Percentiles rank a stretch among this genome's conserved stretches.
phyloP scores from a whole-genome alignment of 495 filamentous ascomycete genomes.

The Penicillium mononematosum region DNA sequence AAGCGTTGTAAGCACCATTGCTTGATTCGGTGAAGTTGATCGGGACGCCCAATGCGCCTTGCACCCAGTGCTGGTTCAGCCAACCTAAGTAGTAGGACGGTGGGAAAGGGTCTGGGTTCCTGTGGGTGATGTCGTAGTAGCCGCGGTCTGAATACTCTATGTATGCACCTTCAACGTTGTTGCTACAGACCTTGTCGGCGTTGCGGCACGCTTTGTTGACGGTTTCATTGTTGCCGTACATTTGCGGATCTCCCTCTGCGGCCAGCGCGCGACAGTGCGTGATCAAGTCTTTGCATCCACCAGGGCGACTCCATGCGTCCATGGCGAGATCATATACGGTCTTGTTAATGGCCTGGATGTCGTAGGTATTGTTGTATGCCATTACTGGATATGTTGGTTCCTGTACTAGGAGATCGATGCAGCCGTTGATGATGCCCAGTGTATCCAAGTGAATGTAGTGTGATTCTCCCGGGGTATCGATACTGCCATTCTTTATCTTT shows the following conservation, averaged over 20 bases:
- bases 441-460: conserved; percentile 51
- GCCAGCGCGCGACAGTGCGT: conserved; percentile 44
- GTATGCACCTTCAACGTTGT: conserved; percentile 41
- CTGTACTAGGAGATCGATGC: conserved; percentile 72
- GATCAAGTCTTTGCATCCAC: conserved; percentile 62
- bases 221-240: conserved; percentile 44
- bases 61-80: conserved; percentile 61
- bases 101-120: conserved; percentile 60
- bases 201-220: conserved; percentile 42
- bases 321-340: conserved; percentile 49
- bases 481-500: conserved; percentile 43
- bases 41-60: conserved; percentile 60
- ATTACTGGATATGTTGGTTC: conserved; percentile 63
- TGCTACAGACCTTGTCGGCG: conserved; percentile 39
- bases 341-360: conserved; percentile 61
- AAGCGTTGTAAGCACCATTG: conserved; percentile 49
- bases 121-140: conserved; percentile 62
- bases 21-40: conserved; percentile 64
- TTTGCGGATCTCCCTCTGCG: conserved; percentile 42
- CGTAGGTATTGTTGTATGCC: conserved; percentile 75
- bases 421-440: conserved; percentile 64
- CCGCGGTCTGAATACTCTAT: conserved; percentile 41
- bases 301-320: conserved; percentile 48
- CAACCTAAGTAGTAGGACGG: conserved; percentile 60
- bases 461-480: conserved; percentile 27